phyloP scores from a whole-genome alignment of 73 alveolate genomes.

The Tetrahymena elliotti region DNA sequence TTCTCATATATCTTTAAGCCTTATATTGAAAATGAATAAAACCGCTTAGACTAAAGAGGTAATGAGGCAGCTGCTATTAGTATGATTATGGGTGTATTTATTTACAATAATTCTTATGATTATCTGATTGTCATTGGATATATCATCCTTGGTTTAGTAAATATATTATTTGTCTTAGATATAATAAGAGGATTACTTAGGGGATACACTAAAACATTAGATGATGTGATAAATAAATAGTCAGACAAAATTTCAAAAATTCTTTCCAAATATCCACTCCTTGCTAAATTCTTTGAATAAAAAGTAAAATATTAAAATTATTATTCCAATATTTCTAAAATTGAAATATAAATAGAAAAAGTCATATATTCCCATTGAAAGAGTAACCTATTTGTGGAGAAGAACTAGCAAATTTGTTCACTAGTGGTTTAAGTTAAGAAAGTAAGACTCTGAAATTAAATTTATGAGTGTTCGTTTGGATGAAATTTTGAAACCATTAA shows the following conservation, averaged over 20 bases:
- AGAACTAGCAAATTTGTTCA: background rate
- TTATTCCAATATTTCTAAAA: background rate
- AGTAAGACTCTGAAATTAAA: background rate
- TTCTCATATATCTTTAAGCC: slow-evolving; percentile 7
- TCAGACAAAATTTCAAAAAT: background rate
- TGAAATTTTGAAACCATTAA: background rate
- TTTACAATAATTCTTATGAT: background rate
- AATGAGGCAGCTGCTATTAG: slow-evolving; percentile 7
- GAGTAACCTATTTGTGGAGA: background rate
- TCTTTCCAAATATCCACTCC: background rate
- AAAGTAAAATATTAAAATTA: background rate
- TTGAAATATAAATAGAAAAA: background rate
- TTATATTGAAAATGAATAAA: slow-evolving; percentile 6
- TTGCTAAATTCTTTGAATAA: background rate
- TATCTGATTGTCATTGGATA: slow-evolving; percentile 5
- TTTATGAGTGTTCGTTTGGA: background rate
- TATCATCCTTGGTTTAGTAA: background rate
- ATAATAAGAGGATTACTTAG: background rate
- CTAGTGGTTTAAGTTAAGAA: background rate
- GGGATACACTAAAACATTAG: background rate
- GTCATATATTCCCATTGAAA: background rate
- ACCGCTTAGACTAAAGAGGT: slow-evolving; percentile 7
- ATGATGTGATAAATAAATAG: background rate
- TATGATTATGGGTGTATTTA: slow-evolving; percentile 26
- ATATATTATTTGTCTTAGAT: background rate